Evolutionary conservation across 2,329 filamentous ascomycete species (phyloP).

Genomic region (Epichloe bromicola): DNA sequence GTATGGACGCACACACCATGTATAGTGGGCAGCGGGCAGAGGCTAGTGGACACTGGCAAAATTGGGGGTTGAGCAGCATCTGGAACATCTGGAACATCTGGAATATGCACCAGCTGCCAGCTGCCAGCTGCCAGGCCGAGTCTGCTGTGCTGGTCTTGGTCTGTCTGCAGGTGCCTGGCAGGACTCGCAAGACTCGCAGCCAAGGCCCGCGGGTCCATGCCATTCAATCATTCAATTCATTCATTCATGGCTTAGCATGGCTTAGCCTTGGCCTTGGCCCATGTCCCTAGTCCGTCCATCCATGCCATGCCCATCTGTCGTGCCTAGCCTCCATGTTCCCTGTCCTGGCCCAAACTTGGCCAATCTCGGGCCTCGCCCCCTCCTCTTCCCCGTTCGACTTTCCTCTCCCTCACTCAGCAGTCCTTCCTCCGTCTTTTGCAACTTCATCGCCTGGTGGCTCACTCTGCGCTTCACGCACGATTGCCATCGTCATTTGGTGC

Average conservation of each 20-base stretch:
- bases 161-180: too few relatives aligned
- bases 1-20: not conserved
- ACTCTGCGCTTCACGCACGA: constrained; percentile 5
- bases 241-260: too few relatives aligned
- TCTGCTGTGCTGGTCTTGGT: too few relatives aligned
- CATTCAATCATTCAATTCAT: too few relatives aligned
- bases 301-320: not conserved
- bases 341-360: not conserved
- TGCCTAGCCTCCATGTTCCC: not conserved
- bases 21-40: not conserved
- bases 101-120: not conserved
- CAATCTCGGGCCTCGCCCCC: constrained; percentile 6
- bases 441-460: constrained; percentile 4
- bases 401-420: constrained; percentile 7
- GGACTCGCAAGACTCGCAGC: not conserved
- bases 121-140: not conserved
- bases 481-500: constrained; percentile 27
- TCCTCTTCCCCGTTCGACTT: constrained; percentile 5
- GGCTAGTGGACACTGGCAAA: not conserved
- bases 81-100: not conserved
- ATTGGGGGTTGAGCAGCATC: not conserved
- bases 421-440: constrained; percentile 4
- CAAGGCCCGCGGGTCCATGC: not conserved
- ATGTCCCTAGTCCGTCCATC: not conserved
- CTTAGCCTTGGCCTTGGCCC: not conserved